Conservation (phyloP, 257 asterid species). For the Solanum dulcamara region DNA sequence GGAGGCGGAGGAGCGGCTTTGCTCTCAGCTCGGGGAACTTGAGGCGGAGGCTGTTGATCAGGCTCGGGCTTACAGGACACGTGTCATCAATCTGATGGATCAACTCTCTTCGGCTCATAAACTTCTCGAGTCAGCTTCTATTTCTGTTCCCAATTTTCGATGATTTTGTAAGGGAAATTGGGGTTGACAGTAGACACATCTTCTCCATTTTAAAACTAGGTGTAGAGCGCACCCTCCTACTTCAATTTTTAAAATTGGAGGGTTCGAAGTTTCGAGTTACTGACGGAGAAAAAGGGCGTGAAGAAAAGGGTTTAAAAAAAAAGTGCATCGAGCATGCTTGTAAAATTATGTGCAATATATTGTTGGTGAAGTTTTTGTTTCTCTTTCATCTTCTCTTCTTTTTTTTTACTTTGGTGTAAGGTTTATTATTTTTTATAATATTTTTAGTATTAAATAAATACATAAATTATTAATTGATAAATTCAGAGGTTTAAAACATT, state of each 20-base stretch:
- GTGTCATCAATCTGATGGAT: slow-evolving; percentile 27
- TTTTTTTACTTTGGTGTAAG: too few species aligned
- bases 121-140: slow-evolving; percentile 16
- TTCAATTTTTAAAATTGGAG: neutral
- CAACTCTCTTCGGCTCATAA: slow-evolving; percentile 36
- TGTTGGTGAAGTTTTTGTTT: neutral
- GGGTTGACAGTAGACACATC: too few species aligned
- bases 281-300: too few species aligned
- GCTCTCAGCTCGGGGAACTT: slow-evolving; percentile 72
- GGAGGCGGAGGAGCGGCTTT: slow-evolving; percentile 85
- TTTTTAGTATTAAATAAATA: too few species aligned
- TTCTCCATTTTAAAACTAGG: neutral
- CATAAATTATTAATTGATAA: too few species aligned
- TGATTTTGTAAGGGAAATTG: neutral
- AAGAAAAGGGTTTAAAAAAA: too few species aligned
- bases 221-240: neutral
- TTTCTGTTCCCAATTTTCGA: slow-evolving; percentile 8
- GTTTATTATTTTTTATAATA: too few species aligned
- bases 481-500: too few species aligned
- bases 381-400: neutral
- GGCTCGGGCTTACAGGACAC: slow-evolving; percentile 45
- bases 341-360: neutral
- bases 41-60: slow-evolving; percentile 75
- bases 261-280: neutral
- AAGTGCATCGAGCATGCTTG: neutral